Base-by-base conservation (phyloP, 495 filamentous ascomycete species). In the Podospora pseudopauciseta region DNA sequence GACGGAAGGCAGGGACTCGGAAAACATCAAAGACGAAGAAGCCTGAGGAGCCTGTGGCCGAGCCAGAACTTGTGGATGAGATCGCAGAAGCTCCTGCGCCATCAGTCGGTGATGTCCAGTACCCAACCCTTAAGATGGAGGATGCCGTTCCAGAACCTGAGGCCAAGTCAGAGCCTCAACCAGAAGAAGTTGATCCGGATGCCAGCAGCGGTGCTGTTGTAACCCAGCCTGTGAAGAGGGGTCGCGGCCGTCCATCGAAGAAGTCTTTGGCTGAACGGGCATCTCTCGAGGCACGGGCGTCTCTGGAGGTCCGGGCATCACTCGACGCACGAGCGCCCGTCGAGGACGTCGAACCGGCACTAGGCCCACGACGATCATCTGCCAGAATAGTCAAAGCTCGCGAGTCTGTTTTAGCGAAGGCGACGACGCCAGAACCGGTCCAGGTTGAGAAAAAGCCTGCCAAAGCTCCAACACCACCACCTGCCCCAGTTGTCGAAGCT, bases 21-120 rank as follows among this genome's bases (percentile, higher is more conserved):
- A 83, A 83, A 61, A 75, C 60, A 5, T 80, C 81, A 2, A 83
- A 81, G 69, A 76, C 76, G 1, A 83, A 83, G 70, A 84, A 83
- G 67, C 63, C 74, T 0, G 84, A 83, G 66, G 76, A 76, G 30
- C 68, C 67, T 5, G 27, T 19, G 4, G 67, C 68, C 5, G 27
- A 69, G 16, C 26, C 74, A 2, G 69, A 71, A 1, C 69, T 60
- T 67, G 67, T 60, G 19, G 73, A 68, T 68, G 73, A 72, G 62
- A 60, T 62, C 39, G 68, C 63, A 65, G 74, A 70, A 65, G 77
- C 69, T 26, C 57, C 18, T 58, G 72, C 53, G 54, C 65, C 49
- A 68, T 68, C 61, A 3, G 70, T 70, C 28, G 62, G 70, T 62
- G 66, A 71, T 55, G 54, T 65, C 61, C 63, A 65, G 39, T n/a